phyloP scores from a whole-genome alignment of 305 asterid species.

The Fraxinus angustifolia region DNA sequence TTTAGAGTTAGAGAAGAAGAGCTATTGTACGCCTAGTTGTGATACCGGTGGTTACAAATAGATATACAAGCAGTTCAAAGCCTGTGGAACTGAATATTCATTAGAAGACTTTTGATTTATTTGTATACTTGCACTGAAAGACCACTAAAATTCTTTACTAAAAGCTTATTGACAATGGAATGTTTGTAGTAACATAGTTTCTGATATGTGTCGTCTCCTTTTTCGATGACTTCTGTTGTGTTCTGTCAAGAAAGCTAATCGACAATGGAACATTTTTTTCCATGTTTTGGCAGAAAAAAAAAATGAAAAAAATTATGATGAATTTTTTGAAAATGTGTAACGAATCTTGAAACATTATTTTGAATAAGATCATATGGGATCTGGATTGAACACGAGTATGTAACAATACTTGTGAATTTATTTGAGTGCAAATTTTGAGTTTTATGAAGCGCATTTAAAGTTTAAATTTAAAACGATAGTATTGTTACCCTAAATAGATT shows the following conservation, averaged over 20 bases:
- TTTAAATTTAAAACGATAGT: neutral
- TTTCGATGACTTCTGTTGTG: neutral
- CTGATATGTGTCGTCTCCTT: neutral
- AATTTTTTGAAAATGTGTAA: neutral
- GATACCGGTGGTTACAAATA: neutral
- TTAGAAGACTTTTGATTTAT: neutral
- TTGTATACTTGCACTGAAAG: neutral
- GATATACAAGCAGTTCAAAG: neutral
- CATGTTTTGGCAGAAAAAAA: neutral
- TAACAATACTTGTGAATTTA: neutral
- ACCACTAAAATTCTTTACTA: neutral
- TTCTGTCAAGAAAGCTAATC: neutral
- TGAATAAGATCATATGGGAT: neutral
- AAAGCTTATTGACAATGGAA: neutral
- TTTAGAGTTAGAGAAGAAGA: constrained; percentile 54
- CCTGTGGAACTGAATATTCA: neutral
- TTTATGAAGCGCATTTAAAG: neutral
- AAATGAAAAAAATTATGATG: neutral
- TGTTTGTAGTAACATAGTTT: neutral
- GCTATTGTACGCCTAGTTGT: constrained; percentile 51
- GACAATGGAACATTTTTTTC: neutral
- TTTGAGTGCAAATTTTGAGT: neutral
- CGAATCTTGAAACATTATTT: neutral
- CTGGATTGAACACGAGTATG: neutral
- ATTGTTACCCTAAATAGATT: neutral